These are phyloP conservation scores for Bipolaris victoriae DNA, from an alignment of 2,329 filamentous ascomycete species.

Conservation along the genomic window DNA sequence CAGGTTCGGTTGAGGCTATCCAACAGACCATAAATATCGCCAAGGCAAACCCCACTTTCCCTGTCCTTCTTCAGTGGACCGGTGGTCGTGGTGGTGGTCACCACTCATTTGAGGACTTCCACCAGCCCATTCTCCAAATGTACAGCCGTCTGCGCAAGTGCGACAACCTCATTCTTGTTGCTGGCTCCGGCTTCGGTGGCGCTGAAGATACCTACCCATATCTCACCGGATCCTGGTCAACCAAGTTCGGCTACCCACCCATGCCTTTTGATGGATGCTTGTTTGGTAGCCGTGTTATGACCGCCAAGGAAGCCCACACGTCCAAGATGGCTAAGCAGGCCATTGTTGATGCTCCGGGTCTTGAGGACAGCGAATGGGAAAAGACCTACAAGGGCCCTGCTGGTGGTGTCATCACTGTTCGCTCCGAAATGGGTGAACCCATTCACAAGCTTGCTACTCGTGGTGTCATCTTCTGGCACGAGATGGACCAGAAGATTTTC, in stretches of 20 bases:
- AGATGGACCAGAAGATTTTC: constrained; percentile 99
- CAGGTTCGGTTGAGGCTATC: constrained; percentile 54
- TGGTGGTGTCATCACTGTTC: constrained; percentile 93
- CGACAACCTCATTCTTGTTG: constrained; percentile 55
- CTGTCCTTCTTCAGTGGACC: constrained; percentile 58
- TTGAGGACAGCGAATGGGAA: constrained; percentile 55
- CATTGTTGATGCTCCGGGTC: constrained; percentile 53
- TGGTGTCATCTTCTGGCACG: constrained; percentile 95
- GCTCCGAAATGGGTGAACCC: constrained; percentile 98
- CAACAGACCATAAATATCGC: constrained; percentile 57
- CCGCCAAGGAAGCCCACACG: constrained; percentile 55
- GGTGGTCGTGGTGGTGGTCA: constrained; percentile 58
- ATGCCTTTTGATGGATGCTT: constrained; percentile 58
- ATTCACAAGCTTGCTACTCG: constrained; percentile 98
- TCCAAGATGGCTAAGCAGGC: constrained; percentile 53
- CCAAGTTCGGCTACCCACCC: constrained; percentile 50
- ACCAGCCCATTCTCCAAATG: constrained; percentile 56
- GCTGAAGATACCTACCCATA: constrained; percentile 57
- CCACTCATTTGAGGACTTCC: constrained; percentile 59
- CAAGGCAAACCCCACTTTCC: constrained; percentile 54
- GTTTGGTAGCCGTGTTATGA: constrained; percentile 57
- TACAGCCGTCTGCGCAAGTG: constrained; percentile 55
- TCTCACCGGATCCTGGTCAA: constrained; percentile 55
- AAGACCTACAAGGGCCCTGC: constrained; percentile 69
- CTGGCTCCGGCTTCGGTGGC: constrained; percentile 57